Evolutionary conservation across 768 basidiomycete species (phyloP).

Genomic region (Kwoniella botswanensis): DNA sequence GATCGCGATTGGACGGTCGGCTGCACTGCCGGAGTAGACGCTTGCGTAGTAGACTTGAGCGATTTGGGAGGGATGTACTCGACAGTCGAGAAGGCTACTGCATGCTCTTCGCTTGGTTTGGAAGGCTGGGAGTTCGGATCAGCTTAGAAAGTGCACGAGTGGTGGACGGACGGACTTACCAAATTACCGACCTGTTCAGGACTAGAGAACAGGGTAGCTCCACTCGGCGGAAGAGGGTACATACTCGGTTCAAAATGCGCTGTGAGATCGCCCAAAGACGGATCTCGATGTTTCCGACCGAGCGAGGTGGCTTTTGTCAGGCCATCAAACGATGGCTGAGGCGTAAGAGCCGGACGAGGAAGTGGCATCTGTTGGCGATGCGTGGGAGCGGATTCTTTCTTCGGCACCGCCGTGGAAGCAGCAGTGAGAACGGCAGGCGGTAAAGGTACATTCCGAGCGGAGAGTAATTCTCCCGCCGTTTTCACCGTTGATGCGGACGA

Average conservation of each 20-base stretch:
- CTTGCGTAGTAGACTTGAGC: neutral
- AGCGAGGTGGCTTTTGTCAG: conserved; percentile 5
- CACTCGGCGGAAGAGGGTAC: conserved; percentile 40
- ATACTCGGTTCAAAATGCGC: conserved; percentile 39
- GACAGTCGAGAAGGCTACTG: conserved; percentile 12
- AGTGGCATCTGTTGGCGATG: conserved; percentile 26
- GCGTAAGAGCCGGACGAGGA: conserved; percentile 34
- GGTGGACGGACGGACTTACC: neutral
- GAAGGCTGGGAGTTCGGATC: neutral
- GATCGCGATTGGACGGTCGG: neutral
- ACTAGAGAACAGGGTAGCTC: conserved; percentile 18
- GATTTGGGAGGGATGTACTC: conserved; percentile 17
- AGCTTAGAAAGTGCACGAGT: neutral
- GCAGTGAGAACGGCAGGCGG: neutral
- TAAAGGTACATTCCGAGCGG: conserved; percentile 3
- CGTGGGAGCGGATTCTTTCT: neutral
- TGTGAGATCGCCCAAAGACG: conserved; percentile 20
- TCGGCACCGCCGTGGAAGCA: neutral
- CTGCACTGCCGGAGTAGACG: conserved; percentile 4
- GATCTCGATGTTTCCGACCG: conserved; percentile 21
- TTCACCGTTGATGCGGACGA: neutral
- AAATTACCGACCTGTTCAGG: neutral
- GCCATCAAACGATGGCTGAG: conserved; percentile 21
- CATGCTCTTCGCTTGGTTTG: neutral
- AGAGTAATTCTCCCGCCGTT: neutral